Conservation (phyloP, 768 basidiomycete species). For the Termitomyces eurrhizus region DNA sequence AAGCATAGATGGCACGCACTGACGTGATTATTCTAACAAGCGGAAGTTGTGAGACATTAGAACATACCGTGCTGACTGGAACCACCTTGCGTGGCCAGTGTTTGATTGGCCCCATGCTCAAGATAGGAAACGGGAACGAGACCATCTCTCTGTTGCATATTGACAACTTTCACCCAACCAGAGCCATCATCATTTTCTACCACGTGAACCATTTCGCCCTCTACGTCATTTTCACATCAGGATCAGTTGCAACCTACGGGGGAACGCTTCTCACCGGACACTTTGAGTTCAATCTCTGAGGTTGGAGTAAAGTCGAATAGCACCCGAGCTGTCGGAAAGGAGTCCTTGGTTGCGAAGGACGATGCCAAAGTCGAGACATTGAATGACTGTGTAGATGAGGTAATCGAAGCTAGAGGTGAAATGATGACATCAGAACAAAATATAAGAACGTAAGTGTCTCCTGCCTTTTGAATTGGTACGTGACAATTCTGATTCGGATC, state of each 20-base stretch:
- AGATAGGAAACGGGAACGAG: constrained; percentile 86
- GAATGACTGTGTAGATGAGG: constrained; percentile 26
- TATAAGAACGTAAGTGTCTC: background rate
- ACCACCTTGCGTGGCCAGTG: constrained; percentile 23
- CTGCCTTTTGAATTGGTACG: constrained; percentile 23
- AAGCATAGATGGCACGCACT: constrained; percentile 85
- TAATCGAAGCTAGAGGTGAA: constrained; percentile 4
- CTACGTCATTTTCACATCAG: constrained; percentile 28
- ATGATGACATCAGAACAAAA: too few species aligned
- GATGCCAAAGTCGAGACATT: constrained; percentile 58
- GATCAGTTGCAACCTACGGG: background rate
- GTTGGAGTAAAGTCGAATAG: constrained; percentile 73
- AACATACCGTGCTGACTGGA: constrained; percentile 51
- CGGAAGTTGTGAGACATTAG: background rate
- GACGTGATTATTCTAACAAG: constrained; percentile 7
- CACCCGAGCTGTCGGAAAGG: constrained; percentile 52
- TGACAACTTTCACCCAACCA: constrained; percentile 78
- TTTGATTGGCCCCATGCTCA: constrained; percentile 26
- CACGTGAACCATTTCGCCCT: constrained; percentile 60
- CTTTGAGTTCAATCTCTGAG: constrained; percentile 72
- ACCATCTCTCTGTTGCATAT: constrained; percentile 56
- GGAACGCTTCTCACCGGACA: constrained; percentile 44
- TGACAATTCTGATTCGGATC: constrained; percentile 21
- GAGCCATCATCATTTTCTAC: constrained; percentile 83
- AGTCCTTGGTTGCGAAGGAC: constrained; percentile 35